Percentiles rank a stretch among this genome's conserved stretches.
Evolutionary conservation across 2,329 filamentous ascomycete species (phyloP).

Genomic region (Ophiostoma quercus): DNA sequence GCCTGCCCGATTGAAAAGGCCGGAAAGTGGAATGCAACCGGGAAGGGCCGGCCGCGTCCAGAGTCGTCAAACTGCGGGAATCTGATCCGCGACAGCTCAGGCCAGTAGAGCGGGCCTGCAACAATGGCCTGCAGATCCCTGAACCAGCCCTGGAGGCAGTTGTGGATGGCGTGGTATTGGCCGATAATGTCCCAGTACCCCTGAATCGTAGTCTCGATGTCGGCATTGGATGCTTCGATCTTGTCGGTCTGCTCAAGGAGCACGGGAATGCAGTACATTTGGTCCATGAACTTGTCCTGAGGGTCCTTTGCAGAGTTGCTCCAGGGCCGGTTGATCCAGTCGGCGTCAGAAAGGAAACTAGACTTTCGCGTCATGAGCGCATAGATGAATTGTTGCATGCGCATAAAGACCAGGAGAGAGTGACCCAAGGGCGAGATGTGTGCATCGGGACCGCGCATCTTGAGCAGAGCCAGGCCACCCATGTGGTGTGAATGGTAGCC

Average conservation of each 20-base stretch:
- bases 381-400: conserved; percentile 28
- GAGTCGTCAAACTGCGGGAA: conserved; percentile 14
- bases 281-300: conserved; percentile 29
- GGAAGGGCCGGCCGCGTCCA: conserved; percentile 24
- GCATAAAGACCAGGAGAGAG: conserved; percentile 26
- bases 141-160: conserved; percentile 23
- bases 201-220: neutral
- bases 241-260: conserved; percentile 23
- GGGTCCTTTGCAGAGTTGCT: conserved; percentile 23
- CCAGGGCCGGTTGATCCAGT: conserved; percentile 28
- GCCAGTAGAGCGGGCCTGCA: conserved; percentile 27
- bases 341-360: conserved; percentile 25
- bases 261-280: conserved; percentile 26
- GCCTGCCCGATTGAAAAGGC: conserved; percentile 28
- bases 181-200: conserved; percentile 19
- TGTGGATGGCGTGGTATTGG: conserved; percentile 23
- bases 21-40: conserved; percentile 29
- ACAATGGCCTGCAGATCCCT: conserved; percentile 23
- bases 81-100: conserved; percentile 26
- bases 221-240: conserved; percentile 5
- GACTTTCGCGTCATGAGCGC: conserved; percentile 23
- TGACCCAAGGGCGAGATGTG: conserved; percentile 26
- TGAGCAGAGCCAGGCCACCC: conserved; percentile 28
- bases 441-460: conserved; percentile 27
- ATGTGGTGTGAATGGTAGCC: conserved; percentile 28